Conservation (phyloP, 768 basidiomycete genomes). For the Panellus pusillus region DNA sequence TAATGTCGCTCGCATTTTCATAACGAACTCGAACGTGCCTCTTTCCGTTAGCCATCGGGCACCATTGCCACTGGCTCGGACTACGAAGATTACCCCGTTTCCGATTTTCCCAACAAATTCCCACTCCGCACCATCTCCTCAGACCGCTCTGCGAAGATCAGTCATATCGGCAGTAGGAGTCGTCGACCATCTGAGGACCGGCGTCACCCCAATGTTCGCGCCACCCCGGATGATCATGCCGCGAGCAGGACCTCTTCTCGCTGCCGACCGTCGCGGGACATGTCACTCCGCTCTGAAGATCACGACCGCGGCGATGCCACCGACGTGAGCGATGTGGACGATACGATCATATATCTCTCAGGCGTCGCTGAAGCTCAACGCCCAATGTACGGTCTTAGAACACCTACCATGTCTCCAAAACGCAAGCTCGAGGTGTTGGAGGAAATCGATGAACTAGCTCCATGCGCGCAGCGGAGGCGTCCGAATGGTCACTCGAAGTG, state of each 20-base stretch:
- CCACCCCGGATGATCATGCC: conserved; percentile 42
- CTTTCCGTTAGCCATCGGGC: conserved; percentile 37
- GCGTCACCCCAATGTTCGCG: conserved; percentile 45
- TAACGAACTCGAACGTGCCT: conserved; percentile 17
- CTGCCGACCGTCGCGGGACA: conserved; percentile 60
- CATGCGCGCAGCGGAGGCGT: no score
- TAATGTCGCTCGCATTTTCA: conserved; percentile 17
- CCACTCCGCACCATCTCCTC: conserved; percentile 46
- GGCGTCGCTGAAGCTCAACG: no score
- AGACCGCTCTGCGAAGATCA: conserved; percentile 57
- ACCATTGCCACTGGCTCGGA: conserved; percentile 53
- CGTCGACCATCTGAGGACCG: conserved; percentile 56
- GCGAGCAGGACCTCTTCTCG: conserved; percentile 34
- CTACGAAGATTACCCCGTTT: conserved; percentile 65
- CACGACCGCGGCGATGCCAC: conserved; percentile 37
- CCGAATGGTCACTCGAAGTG: no score
- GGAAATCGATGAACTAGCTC: no score
- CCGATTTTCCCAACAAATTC: conserved; percentile 44
- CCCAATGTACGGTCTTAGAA: no score
- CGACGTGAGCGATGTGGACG: no score
- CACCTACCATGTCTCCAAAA: no score
- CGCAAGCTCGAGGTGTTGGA: no score
- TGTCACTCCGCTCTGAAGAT: conserved; percentile 47
- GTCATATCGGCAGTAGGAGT: conserved; percentile 56
- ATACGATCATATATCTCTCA: no score